A percentile compares a stretch with the other conserved stretches of the same genome.
Conservation (phyloP, 2,329 filamentous ascomycete genomes). For the Metarhizium robertsii region DNA sequence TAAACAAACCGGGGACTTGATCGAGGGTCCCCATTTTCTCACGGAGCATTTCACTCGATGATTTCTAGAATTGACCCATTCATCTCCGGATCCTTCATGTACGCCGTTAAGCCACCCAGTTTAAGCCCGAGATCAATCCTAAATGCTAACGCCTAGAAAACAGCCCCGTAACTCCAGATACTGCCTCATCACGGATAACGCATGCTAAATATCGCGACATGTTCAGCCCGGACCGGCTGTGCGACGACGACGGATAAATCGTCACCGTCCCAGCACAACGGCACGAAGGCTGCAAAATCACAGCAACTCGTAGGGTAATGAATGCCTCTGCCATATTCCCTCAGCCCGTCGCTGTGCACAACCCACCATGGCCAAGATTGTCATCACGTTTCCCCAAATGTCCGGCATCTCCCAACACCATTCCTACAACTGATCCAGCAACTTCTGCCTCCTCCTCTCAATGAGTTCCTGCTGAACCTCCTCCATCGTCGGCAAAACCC, state of each 20-base stretch:
- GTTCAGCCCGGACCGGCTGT: background rate
- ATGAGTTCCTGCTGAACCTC: constrained; percentile 93
- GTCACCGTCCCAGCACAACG: no score
- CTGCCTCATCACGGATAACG: background rate
- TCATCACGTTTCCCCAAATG: no score
- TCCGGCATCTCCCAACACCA: background rate
- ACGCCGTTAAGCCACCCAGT: background rate
- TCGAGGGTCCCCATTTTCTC: no score
- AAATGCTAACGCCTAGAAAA: background rate
- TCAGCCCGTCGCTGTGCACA: no score
- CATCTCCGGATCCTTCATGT: background rate
- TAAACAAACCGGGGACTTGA: background rate
- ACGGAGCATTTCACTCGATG: background rate
- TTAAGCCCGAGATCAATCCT: background rate
- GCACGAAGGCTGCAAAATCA: no score
- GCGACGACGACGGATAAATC: no score
- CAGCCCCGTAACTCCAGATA: background rate
- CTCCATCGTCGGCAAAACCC: constrained; percentile 77
- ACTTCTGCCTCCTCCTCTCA: constrained; percentile 70
- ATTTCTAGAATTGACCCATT: background rate
- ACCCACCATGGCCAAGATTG: no score
- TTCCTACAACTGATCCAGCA: constrained; percentile 69
- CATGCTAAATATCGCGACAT: background rate
- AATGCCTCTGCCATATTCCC: no score
- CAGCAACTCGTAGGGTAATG: no score